Conservation (phyloP, 176 grass and related monocot genomes). For the Alopecurus myosuroides region DNA sequence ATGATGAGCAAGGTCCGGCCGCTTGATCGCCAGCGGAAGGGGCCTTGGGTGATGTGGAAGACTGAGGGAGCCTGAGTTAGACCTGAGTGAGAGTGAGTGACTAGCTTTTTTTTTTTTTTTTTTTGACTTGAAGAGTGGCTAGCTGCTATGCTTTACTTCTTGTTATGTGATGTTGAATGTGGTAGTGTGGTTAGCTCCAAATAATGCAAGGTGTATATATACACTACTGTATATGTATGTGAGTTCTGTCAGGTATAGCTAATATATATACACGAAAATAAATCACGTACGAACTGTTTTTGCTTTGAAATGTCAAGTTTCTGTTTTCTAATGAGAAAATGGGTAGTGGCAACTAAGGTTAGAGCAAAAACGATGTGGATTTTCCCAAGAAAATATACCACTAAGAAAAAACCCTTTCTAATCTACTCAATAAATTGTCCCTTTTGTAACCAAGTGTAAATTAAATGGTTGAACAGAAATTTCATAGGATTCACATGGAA, state of each 20-base stretch:
- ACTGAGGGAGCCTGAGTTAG: background rate
- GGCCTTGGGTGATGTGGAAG: slow-evolving; percentile 64
- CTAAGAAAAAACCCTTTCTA: background rate
- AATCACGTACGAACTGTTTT: too few relatives aligned
- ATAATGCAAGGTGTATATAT: background rate
- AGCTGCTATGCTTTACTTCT: background rate
- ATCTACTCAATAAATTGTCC: background rate
- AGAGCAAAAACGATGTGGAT: background rate
- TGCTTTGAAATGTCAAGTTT: background rate
- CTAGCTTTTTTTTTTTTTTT: too few relatives aligned
- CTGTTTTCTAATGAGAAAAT: background rate
- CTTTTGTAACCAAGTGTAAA: background rate
- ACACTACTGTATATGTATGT: background rate
- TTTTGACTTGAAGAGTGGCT: too few relatives aligned
- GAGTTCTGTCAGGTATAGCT: background rate
- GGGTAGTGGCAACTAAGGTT: background rate
- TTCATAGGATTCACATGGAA: background rate
- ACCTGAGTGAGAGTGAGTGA: background rate
- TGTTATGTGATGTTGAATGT: background rate
- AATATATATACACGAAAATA: too few relatives aligned
- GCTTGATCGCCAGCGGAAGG: slow-evolving; percentile 48
- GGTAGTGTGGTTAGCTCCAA: background rate
- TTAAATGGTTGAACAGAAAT: background rate
- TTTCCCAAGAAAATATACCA: background rate
- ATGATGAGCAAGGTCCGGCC: slow-evolving; percentile 60